Evolutionary conservation across 2,329 filamentous ascomycete genomes (phyloP).

Genomic region (Cercospora sojina): DNA sequence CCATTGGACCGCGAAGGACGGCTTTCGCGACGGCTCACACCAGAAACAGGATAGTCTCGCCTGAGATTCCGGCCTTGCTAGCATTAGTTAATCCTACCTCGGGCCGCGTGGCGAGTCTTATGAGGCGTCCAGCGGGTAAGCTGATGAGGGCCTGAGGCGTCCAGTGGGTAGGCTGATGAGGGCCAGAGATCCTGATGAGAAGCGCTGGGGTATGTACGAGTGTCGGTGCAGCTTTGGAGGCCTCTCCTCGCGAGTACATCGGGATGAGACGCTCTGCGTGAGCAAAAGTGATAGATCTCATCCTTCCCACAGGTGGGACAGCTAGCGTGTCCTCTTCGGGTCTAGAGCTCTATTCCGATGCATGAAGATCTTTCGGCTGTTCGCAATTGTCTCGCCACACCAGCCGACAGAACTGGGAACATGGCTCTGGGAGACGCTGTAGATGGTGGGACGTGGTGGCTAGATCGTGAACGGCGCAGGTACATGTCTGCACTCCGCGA

Average conservation of each 20-base stretch:
- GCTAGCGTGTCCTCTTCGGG: background rate
- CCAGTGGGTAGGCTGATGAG: background rate
- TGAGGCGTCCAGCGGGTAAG: background rate
- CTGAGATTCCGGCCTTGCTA: background rate
- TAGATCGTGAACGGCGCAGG: conserved; percentile 7
- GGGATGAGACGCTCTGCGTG: background rate
- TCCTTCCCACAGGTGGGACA: background rate
- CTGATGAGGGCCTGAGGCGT: background rate
- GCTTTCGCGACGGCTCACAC: conserved; percentile 1
- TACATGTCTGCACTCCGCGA: conserved; percentile 8
- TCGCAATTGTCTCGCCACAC: background rate
- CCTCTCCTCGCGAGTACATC: background rate
- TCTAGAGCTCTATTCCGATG: background rate
- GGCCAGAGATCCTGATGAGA: background rate
- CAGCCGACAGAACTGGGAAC: background rate
- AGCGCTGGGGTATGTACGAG: background rate
- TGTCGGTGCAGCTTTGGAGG: background rate
- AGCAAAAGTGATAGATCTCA: background rate
- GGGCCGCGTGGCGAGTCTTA: background rate
- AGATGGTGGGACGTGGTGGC: conserved; percentile 1
- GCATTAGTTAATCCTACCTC: background rate
- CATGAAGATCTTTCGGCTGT: background rate
- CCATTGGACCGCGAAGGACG: conserved; percentile 6
- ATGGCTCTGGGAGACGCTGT: background rate
- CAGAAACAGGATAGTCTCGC: background rate